phyloP scores from a whole-genome alignment of 106 monocot genomes.

The Platanthera zijinensis region DNA sequence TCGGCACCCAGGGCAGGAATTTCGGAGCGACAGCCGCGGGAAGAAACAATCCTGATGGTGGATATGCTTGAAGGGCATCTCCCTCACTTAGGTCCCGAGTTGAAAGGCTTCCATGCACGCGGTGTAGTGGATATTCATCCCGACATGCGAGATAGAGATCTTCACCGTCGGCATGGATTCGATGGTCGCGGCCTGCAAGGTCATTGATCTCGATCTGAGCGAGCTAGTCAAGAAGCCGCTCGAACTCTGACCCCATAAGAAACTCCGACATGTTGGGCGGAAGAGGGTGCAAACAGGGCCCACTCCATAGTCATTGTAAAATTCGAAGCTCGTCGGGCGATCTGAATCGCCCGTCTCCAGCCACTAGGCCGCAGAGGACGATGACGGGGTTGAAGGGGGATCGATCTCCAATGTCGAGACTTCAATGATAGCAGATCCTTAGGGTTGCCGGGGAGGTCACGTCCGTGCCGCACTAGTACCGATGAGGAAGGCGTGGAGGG shows the following conservation, averaged over 20 bases:
- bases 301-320: slow-evolving; percentile 39
- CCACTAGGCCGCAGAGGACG: slow-evolving; percentile 40
- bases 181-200: slow-evolving; percentile 13
- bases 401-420: slow-evolving; percentile 20
- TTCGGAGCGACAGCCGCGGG: slow-evolving; percentile 25
- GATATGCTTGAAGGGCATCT: slow-evolving; percentile 41
- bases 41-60: slow-evolving; percentile 34
- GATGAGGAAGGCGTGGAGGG: slow-evolving; percentile 11
- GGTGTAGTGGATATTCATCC: slow-evolving; percentile 22
- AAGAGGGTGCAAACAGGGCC: slow-evolving; percentile 43
- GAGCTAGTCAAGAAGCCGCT: slow-evolving; percentile 37
- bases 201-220: slow-evolving; percentile 31
- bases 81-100: slow-evolving; percentile 17
- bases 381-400: slow-evolving; percentile 73
- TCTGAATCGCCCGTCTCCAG: background rate
- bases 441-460: slow-evolving; percentile 12
- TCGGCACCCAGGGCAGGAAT: slow-evolving; percentile 38
- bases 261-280: slow-evolving; percentile 47
- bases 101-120: slow-evolving; percentile 35
- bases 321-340: slow-evolving; percentile 14
- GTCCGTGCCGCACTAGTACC: background rate
- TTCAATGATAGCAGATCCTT: slow-evolving; percentile 17
- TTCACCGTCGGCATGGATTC: slow-evolving; percentile 52
- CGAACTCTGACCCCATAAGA: slow-evolving; percentile 48
- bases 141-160: slow-evolving; percentile 16